Percentiles rank a stretch among this genome's conserved stretches.
phyloP scores from a whole-genome alignment of 768 basidiomycete genomes.

The Lentinula lateritia region DNA sequence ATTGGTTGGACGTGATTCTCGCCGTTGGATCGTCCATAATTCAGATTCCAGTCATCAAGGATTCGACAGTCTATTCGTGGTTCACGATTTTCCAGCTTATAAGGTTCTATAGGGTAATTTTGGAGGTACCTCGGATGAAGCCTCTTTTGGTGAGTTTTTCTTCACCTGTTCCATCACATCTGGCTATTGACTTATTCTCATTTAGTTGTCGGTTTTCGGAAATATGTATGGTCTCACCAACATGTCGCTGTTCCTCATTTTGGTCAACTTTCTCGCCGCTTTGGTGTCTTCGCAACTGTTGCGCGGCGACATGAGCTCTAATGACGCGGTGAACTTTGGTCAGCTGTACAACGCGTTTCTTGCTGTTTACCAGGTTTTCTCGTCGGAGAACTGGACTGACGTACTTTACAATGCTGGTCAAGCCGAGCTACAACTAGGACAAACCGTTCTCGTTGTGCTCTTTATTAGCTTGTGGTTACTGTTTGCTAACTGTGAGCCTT shows the following conservation, averaged over 20 bases:
- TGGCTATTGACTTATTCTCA: neutral
- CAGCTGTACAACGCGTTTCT: slow-evolving; percentile 83
- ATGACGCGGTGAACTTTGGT: slow-evolving; percentile 64
- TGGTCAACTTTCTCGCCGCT: slow-evolving; percentile 84
- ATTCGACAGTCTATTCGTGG: slow-evolving; percentile 74
- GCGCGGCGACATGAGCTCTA: slow-evolving; percentile 67
- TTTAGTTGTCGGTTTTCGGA: slow-evolving; percentile 81
- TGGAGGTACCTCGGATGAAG: slow-evolving; percentile 87
- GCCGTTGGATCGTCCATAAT: slow-evolving; percentile 75
- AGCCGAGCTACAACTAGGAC: slow-evolving; percentile 60
- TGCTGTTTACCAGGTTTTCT: slow-evolving; percentile 84
- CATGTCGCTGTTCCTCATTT: slow-evolving; percentile 85
- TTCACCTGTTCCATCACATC: neutral
- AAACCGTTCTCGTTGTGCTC: slow-evolving; percentile 62
- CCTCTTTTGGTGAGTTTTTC: slow-evolving; percentile 63
- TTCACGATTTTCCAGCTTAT: slow-evolving; percentile 81
- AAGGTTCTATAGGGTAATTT: slow-evolving; percentile 88
- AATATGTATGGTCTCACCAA: slow-evolving; percentile 88
- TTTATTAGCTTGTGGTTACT: slow-evolving; percentile 84
- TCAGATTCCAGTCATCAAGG: slow-evolving; percentile 73
- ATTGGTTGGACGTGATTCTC: slow-evolving; percentile 72
- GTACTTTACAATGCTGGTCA: slow-evolving; percentile 57
- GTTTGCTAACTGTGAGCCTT: slow-evolving; percentile 80
- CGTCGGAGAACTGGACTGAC: slow-evolving; percentile 92
- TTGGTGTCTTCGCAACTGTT: slow-evolving; percentile 80